Evolutionary conservation across 2,329 filamentous ascomycete species (phyloP).

Genomic region (Fusarium anguioides): DNA sequence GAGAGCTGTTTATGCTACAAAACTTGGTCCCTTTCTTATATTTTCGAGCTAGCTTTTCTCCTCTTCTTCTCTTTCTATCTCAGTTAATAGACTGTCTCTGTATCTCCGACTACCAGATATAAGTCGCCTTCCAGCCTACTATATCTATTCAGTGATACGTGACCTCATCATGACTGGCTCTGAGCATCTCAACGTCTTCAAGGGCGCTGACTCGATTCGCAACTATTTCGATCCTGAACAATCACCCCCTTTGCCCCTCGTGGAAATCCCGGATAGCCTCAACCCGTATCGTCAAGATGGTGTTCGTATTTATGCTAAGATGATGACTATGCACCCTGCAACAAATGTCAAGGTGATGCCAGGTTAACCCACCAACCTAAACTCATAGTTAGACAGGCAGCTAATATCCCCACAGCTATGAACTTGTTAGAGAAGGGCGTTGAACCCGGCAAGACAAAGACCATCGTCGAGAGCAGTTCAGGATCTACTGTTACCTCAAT

Average conservation of each 20-base stretch:
- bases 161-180: constrained; percentile 40
- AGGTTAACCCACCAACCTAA: constrained; percentile 49
- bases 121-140: background rate
- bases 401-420: constrained; percentile 43
- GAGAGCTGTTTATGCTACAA: constrained; percentile 18
- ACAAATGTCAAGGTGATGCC: constrained; percentile 73
- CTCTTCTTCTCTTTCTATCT: background rate
- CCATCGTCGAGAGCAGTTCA: constrained; percentile 69
- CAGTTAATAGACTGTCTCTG: background rate
- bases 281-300: constrained; percentile 68
- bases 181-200: constrained; percentile 62
- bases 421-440: constrained; percentile 63
- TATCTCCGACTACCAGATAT: background rate
- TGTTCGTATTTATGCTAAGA: constrained; percentile 72
- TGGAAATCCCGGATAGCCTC: constrained; percentile 66
- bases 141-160: constrained; percentile 15
- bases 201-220: constrained; percentile 64
- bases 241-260: constrained; percentile 66
- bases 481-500: constrained; percentile 72
- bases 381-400: background rate
- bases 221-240: constrained; percentile 69
- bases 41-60: background rate
- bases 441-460: constrained; percentile 58
- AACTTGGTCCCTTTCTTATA: constrained; percentile 9
- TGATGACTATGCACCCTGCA: constrained; percentile 71